Base-by-base conservation (phyloP, 176 grass and related monocot species). In the Pontederia crassipes region DNA sequence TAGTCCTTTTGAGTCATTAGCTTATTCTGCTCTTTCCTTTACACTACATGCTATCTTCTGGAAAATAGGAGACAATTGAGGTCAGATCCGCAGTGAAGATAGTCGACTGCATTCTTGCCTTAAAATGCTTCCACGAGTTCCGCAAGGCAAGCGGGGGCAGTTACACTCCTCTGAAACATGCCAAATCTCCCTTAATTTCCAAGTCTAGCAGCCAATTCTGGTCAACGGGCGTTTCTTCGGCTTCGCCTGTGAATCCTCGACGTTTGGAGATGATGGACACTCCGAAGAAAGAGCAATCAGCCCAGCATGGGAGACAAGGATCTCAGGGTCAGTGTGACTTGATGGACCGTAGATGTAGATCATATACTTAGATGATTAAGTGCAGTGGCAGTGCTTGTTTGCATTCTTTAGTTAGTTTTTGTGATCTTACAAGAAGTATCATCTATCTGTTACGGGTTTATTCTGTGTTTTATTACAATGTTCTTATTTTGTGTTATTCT, bases 71-170 rank as follows among this genome's bases (percentile, higher is more conserved):
- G 17, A 95, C 72, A 59, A 24, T 87, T 64, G 86, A 95, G 61
- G 74, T 11, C 58, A 77, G 66, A 32, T 90, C 80, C 20, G 20
- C 20, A 15, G 80, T 67, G 13, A 90, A 89, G 75, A 79, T 95
- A 48, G 91, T 87, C 0, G 86, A 95, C 56, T 90, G 86, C 57
- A 70, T 95, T 59, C 79, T 87, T 60, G 73, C 86, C 3, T 64
- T 95, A 15, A 95, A 90, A 72, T 71, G 65, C 24, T 90, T 81
- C 67, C 72, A 95, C 55, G 86, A 95, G 54, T 77, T 74, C 67
- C 86, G 66, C 65, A 61, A 77, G 60, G 52, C 56, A 14, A 57
- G 55, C 1, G 80, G 74, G 72, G 40, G n/a, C 18, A 77, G 69
- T 40, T 40, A 40, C 67, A 72, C 78, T 27, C 28, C 72, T 67